Base-by-base conservation (phyloP, 371 early-diverging fungal genomes). In the Fennellomyces sp. region DNA sequence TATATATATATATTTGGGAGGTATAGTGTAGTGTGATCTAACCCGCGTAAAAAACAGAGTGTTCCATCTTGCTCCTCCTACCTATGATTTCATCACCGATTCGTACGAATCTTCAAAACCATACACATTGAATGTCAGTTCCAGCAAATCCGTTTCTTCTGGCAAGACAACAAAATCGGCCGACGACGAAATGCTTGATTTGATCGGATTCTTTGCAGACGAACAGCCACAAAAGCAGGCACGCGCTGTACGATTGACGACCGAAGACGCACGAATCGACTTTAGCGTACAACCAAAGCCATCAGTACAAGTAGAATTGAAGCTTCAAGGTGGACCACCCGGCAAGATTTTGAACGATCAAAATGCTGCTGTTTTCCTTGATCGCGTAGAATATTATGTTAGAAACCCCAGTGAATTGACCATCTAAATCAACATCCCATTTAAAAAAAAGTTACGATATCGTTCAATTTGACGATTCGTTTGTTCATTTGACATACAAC, bases 81-180 rank as follows among this genome's bases (percentile, higher is more conserved):
- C 56, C 2, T 80, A 80, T 52, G 80, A 80, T 42, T 78, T 80
- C 36, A 80, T 80, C 41, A 69, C 73, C n/a, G 75, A 80, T 55
- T 61, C 71, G 17, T 72, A 76, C 36, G 61, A 59, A 41, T 33
- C 64, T 0, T 60, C 71, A 31, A 80, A 76, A 49, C 76, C 80
- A 23, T 80, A 76, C 60, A 52, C 64, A 8, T 52, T 80, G 49
- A 56, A 58, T 26, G 68, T 80, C 4, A 65, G 61, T 42, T 42
- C 66, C 19, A 51, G 56, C 52, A 52, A 67, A 45, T 53, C 51
- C 8, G 51, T 58, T 19, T 48, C 50, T n/a, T 26, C 39, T 19
- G 58, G 42, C 26, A 31, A 56, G 45, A 39, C 55, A 29, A 17
- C 52, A 12, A 49, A 54, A 35, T 56, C 65, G 17, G 29, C 45